Percentiles rank a stretch among this genome's conserved stretches.
Evolutionary conservation across 768 basidiomycete genomes (phyloP).

Genomic region (Russula earlei): DNA sequence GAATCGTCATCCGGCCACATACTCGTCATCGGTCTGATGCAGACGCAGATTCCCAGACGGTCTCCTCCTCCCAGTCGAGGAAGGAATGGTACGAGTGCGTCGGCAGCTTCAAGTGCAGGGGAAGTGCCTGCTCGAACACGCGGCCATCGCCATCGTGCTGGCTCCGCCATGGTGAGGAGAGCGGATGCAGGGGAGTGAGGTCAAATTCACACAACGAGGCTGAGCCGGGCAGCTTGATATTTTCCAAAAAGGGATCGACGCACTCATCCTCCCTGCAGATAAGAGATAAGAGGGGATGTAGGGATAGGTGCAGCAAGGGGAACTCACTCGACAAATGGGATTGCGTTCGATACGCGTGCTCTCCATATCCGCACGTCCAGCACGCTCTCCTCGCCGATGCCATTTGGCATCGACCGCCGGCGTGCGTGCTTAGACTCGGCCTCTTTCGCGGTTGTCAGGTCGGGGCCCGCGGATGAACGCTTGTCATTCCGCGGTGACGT

Average conservation of each 20-base stretch:
- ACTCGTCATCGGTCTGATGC: too few relatives aligned
- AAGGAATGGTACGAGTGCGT: background rate
- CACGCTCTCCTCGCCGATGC: background rate
- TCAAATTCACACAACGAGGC: background rate
- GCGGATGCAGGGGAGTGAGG: background rate
- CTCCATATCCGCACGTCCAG: slow-evolving; percentile 12
- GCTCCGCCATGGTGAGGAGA: background rate
- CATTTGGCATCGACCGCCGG: background rate
- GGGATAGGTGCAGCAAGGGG: background rate
- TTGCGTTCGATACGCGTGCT: background rate
- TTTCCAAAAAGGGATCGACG: background rate
- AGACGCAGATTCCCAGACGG: background rate
- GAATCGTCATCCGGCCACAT: background rate
- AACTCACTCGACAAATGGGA: slow-evolving; percentile 1
- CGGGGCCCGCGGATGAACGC: background rate
- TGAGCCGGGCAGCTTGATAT: background rate
- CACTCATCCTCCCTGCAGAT: background rate
- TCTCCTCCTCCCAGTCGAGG: background rate
- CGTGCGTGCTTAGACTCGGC: background rate
- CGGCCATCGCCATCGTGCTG: background rate
- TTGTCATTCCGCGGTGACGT: background rate
- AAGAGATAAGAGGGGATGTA: background rate
- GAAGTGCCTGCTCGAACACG: background rate
- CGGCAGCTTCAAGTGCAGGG: background rate
- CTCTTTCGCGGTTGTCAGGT: background rate